phyloP scores from a whole-genome alignment of 1,284 basidiomycete species.

The Quambalaria eucalypti region DNA sequence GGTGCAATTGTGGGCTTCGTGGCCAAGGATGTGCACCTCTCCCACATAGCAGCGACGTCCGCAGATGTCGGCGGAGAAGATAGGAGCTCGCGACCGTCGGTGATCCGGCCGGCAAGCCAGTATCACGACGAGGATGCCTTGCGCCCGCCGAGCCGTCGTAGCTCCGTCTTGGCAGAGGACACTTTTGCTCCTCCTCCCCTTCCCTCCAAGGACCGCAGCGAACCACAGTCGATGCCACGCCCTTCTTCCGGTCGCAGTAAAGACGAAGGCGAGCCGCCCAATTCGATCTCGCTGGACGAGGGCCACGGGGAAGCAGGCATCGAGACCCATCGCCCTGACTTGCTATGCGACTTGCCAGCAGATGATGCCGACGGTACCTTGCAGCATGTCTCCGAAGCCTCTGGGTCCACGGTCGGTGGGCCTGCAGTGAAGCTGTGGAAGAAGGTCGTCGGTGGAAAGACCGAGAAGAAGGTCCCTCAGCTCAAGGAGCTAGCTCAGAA shows the following conservation, averaged over 20 bases:
- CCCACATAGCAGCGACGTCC: too few species aligned
- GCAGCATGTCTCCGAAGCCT: slow-evolving; percentile 18
- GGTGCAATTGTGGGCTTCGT: slow-evolving; percentile 27
- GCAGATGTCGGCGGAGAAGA: too few species aligned
- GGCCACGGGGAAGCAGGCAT: not conserved
- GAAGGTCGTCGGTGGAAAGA: slow-evolving; percentile 20
- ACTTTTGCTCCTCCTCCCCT: slow-evolving; percentile 32
- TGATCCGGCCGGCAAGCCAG: slow-evolving; percentile 8
- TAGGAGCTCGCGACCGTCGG: not conserved
- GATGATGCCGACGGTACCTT: slow-evolving; percentile 10
- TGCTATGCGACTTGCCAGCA: slow-evolving; percentile 15
- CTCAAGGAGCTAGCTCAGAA: too few species aligned
- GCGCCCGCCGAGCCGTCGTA: slow-evolving; percentile 2
- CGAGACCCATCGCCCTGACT: slow-evolving; percentile 18
- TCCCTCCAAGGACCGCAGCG: slow-evolving; percentile 22
- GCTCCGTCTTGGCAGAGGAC: slow-evolving; percentile 15
- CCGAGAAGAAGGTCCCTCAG: too few species aligned
- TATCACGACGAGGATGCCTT: slow-evolving; percentile 13
- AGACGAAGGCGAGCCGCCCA: too few species aligned
- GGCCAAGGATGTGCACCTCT: slow-evolving; percentile 18
- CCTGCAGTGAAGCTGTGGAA: slow-evolving; percentile 24
- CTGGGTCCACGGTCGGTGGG: slow-evolving; percentile 26
- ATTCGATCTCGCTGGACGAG: too few species aligned
- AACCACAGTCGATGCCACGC: too few species aligned
- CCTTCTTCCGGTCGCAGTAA: too few species aligned